Evolutionary conservation across 192 early-diverging fungal genomes (phyloP).

Genomic region (Coemansia sp.): DNA sequence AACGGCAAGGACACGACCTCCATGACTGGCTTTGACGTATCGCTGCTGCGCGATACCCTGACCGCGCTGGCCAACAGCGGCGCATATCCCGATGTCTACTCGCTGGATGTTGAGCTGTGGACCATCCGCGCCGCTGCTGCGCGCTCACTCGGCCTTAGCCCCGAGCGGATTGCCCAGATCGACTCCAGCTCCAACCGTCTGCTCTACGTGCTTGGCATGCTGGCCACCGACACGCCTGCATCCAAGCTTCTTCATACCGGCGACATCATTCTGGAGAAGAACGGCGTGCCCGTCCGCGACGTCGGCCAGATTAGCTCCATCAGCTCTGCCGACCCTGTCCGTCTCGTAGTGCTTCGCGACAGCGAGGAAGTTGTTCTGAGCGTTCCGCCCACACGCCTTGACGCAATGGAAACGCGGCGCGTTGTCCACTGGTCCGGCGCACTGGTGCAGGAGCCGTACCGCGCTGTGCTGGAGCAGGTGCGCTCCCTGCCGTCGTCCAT

Average conservation of each 20-base stretch:
- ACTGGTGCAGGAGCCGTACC: constrained; percentile 72
- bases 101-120: constrained; percentile 69
- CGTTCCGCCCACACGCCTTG: constrained; percentile 63
- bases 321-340: constrained; percentile 58
- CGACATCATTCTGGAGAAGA: constrained; percentile 67
- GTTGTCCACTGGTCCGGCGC: constrained; percentile 88
- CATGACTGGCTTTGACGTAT: constrained; percentile 55
- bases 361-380: constrained; percentile 64
- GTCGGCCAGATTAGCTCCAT: constrained; percentile 62
- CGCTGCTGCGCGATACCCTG: constrained; percentile 44
- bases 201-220: constrained; percentile 64
- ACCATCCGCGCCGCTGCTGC: constrained; percentile 71
- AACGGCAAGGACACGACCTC: constrained; percentile 65
- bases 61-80: constrained; percentile 42
- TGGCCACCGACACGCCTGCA: constrained; percentile 53
- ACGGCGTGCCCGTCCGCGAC: constrained; percentile 58
- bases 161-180: constrained; percentile 58
- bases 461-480: constrained; percentile 72
- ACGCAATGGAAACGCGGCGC: constrained; percentile 64
- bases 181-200: constrained; percentile 55
- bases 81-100: constrained; percentile 55
- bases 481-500: constrained; percentile 62
- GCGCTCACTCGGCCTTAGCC: constrained; percentile 62
- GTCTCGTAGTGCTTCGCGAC: constrained; percentile 66
- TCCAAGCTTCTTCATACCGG: constrained; percentile 60